These are phyloP conservation scores for Chalciporus piperatus DNA, from an alignment of 768 basidiomycete genomes.

Conservation along the genomic window DNA sequence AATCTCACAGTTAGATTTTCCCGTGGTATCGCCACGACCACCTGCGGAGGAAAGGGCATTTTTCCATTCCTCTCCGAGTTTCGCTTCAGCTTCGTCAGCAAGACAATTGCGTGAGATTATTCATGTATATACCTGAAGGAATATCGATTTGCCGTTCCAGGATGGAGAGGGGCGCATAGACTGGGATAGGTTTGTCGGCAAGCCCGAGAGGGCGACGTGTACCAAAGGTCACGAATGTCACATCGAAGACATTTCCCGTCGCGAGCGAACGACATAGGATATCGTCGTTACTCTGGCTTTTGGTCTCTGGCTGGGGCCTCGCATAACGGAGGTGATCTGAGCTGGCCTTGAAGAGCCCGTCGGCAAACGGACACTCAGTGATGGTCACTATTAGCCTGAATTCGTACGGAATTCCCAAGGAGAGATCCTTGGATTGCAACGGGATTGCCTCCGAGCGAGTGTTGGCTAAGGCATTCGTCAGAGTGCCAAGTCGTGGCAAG, in stretches of 20 bases:
- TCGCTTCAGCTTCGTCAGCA: slow-evolving; percentile 10
- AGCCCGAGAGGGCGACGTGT: background rate
- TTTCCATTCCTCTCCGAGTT: slow-evolving; percentile 9
- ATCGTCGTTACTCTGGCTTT: slow-evolving; percentile 3
- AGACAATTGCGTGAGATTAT: background rate
- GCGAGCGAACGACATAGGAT: slow-evolving; percentile 12
- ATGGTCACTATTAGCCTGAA: slow-evolving; percentile 11
- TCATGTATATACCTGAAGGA: slow-evolving; percentile 8
- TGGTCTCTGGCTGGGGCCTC: background rate
- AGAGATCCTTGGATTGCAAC: slow-evolving; percentile 5
- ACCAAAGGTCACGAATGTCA: slow-evolving; percentile 17
- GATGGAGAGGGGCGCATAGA: slow-evolving; percentile 15
- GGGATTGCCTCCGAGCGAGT: background rate
- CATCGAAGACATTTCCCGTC: slow-evolving; percentile 19
- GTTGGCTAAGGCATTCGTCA: background rate
- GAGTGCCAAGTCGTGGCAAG: background rate
- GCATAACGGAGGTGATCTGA: background rate
- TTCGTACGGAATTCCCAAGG: background rate
- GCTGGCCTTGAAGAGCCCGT: slow-evolving; percentile 13
- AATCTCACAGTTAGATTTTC: slow-evolving; percentile 2
- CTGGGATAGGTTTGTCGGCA: background rate
- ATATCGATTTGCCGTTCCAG: slow-evolving; percentile 7
- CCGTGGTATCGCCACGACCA: background rate
- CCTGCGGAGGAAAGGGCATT: background rate
- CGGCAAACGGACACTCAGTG: slow-evolving; percentile 11